Percentiles rank a stretch among this genome's conserved stretches.
Conservation (phyloP, 768 basidiomycete genomes). For the Mycena venus region DNA sequence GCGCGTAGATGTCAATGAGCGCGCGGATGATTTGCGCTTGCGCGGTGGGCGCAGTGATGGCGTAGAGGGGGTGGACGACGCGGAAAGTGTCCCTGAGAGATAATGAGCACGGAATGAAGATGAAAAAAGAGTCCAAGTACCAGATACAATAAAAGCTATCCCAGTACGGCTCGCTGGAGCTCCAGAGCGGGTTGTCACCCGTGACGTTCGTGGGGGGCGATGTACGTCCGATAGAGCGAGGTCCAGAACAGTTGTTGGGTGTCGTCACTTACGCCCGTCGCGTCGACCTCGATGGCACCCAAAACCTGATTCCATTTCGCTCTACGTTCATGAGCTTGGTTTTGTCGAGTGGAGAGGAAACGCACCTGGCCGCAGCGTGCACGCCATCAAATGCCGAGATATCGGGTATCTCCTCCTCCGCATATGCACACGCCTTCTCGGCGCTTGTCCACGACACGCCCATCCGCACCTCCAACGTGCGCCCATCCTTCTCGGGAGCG, state of each 20-base stretch:
- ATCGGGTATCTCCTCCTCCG: conserved; percentile 51
- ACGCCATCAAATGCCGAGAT: conserved; percentile 16
- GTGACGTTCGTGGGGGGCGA: conserved; percentile 40
- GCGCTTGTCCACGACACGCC: conserved; percentile 58
- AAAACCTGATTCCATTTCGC: conserved; percentile 28
- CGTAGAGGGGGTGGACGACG: conserved; percentile 30
- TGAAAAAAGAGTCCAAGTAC: conserved; percentile 15
- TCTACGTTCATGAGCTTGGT: background rate
- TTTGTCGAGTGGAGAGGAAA: background rate
- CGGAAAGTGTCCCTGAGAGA: conserved; percentile 31
- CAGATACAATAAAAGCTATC: conserved; percentile 44
- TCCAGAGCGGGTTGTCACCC: conserved; percentile 43
- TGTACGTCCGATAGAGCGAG: conserved; percentile 37
- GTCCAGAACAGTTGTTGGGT: conserved; percentile 29
- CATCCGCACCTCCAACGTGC: conserved; percentile 51
- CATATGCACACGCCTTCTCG: conserved; percentile 57
- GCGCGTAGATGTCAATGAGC: conserved; percentile 39
- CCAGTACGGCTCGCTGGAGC: conserved; percentile 38
- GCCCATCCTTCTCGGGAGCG: conserved; percentile 33
- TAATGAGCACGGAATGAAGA: background rate
- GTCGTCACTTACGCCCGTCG: conserved; percentile 14
- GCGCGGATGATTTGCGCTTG: conserved; percentile 40
- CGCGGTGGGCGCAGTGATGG: conserved; percentile 28
- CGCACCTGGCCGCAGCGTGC: conserved; percentile 10
- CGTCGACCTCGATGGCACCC: conserved; percentile 20